A percentile compares a stretch with the other conserved stretches of the same genome.
Evolutionary conservation across 345 rosid genomes (phyloP).

Genomic region (Citrus sinensis): DNA sequence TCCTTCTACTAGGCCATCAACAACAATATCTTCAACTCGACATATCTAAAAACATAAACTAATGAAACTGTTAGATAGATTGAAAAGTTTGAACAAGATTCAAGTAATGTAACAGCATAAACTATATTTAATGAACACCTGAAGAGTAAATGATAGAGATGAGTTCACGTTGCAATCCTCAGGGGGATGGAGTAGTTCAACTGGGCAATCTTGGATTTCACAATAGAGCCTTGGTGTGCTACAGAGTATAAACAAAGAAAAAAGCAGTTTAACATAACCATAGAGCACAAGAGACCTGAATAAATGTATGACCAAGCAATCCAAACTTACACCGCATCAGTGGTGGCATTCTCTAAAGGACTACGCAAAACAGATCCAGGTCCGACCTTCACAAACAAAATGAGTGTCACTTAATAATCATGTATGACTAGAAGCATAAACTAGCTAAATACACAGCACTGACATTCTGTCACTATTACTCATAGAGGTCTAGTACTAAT

Average conservation of each 20-base stretch:
- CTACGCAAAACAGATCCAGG: constrained; percentile 91
- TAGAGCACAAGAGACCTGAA: constrained; percentile 2
- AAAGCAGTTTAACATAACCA: constrained; percentile 2
- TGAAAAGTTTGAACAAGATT: constrained; percentile 10
- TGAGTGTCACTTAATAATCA: constrained; percentile 6
- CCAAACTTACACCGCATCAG: constrained; percentile 76
- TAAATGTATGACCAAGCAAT: constrained; percentile 1
- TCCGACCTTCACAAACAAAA: constrained; percentile 64
- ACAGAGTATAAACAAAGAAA: constrained; percentile 22
- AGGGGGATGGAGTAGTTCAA: constrained; percentile 86
- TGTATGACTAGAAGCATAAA: constrained; percentile 1
- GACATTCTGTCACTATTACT: background rate
- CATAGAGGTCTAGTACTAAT: background rate
- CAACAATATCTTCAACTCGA: constrained; percentile 90
- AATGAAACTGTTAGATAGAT: constrained; percentile 23
- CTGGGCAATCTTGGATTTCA: constrained; percentile 73
- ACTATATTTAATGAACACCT: constrained; percentile 46
- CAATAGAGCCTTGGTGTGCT: constrained; percentile 92
- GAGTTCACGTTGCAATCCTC: constrained; percentile 99
- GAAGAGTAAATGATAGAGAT: constrained; percentile 92
- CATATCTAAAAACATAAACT: constrained; percentile 62
- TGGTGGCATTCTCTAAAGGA: constrained; percentile 77
- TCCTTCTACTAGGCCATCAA: constrained; percentile 88
- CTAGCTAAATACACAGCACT: background rate
- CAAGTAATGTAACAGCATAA: constrained; percentile 13